Conservation (phyloP, 2,329 filamentous ascomycete species). For the Coleophoma eucalyptorum region DNA sequence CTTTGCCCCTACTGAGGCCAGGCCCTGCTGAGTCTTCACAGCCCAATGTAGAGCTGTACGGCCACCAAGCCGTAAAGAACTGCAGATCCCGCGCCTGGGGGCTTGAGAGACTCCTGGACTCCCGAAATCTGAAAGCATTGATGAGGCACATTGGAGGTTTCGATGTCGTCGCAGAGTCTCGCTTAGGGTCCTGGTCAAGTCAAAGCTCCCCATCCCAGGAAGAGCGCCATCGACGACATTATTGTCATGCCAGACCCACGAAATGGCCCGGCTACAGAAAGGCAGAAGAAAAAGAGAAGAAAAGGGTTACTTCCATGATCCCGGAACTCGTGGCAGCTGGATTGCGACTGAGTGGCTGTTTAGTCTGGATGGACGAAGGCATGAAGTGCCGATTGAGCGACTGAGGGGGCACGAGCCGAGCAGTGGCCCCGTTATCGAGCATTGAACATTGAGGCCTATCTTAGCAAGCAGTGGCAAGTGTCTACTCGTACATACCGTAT, state of each 20-base stretch:
- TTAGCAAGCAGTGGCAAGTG: too few relatives aligned
- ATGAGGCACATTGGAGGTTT: slow-evolving; percentile 22
- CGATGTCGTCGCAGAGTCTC: slow-evolving; percentile 24
- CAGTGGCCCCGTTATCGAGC: neutral
- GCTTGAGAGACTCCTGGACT: slow-evolving; percentile 8
- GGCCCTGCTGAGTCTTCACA: too few relatives aligned
- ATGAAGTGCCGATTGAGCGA: slow-evolving; percentile 3
- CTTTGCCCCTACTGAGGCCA: too few relatives aligned
- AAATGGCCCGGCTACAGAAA: slow-evolving; percentile 5
- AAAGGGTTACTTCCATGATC: slow-evolving; percentile 12
- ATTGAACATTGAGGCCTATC: neutral
- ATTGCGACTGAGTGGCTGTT: neutral
- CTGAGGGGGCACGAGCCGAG: slow-evolving; percentile 4
- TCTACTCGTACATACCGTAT: neutral
- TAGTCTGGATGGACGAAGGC: slow-evolving; percentile 8
- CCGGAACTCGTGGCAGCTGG: neutral
- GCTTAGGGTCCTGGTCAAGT: slow-evolving; percentile 18
- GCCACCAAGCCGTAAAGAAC: too few relatives aligned
- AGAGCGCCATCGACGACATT: neutral
- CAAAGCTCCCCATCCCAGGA: slow-evolving; percentile 7
- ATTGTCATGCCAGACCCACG: slow-evolving; percentile 12
- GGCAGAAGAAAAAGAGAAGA: slow-evolving; percentile 1
- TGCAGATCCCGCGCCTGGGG: too few relatives aligned
- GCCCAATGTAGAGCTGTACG: too few relatives aligned
- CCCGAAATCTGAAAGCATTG: slow-evolving; percentile 19